Evolutionary conservation across 1,284 basidiomycete genomes (phyloP), one percentile per base, ranked within the genome.

Genomic region (Boletus putidus): DNA sequence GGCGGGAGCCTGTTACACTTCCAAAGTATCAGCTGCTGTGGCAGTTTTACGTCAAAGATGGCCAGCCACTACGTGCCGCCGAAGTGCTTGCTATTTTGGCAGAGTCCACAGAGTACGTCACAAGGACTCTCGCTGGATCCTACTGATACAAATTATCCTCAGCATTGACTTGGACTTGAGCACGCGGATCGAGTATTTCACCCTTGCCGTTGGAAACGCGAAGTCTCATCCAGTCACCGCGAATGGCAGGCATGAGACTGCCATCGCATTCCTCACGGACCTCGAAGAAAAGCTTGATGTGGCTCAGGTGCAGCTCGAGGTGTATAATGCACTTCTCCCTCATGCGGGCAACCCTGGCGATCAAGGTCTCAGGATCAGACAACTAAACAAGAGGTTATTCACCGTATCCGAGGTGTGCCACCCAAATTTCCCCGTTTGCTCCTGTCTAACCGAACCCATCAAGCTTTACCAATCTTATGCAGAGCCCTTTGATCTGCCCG

Each of bases 221-320:
- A 98, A 98, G 77, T 95, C 94, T 20, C 91, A 95, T 69, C 89
- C 93, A 20, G 82, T 92, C 31, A 86, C 91, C 35, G 80, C 83
- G 21, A 83, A 83, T 31, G 89, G 90, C 31, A 80, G 83, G 64
- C 88, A 92, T 65, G 94, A 94, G 73, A 88, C 86, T 23, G 89
- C 90, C 14, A 93, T 98, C 57, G 89, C 92, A 49, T 97, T 98
- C 79, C 82, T 96, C 29, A 92, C 90, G 0, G 91, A 94, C 63
- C 79, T 98, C 20, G 96, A 98, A 76, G 97, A 99, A 75, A 94
- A 95, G 72, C 83, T 99, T 12, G 97, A 99, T 58, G 97, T 99
- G 16, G 93, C 95, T 5, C 92, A 96, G 76, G 94, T 99, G 12
- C 97, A 99, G 71, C 80, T 96, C 42, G 95, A 98, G 75, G 83